phyloP scores from a whole-genome alignment of 164 flowering plant species.

The Paratinospora sagittata region DNA sequence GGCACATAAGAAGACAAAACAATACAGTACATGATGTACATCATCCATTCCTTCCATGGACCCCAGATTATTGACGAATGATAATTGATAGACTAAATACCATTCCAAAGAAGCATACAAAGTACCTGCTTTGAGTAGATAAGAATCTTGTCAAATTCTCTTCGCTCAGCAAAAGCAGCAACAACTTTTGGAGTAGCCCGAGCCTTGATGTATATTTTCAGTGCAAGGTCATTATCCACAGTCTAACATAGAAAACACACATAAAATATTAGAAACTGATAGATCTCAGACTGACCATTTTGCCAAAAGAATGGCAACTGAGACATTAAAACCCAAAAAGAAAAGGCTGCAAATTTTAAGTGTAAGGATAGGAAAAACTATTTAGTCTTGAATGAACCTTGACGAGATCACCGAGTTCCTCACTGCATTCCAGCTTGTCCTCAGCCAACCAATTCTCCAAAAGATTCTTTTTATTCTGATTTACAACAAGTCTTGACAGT shows the following conservation, averaged over 20 bases:
- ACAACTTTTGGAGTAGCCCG: slow-evolving; percentile 99
- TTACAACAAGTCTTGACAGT: slow-evolving; percentile 96
- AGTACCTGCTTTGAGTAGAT: slow-evolving; percentile 95
- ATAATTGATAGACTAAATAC: too few relatives aligned
- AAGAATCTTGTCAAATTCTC: slow-evolving; percentile 96
- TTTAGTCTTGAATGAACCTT: slow-evolving; percentile 47
- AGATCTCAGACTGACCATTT: too few relatives aligned
- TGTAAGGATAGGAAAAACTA: not conserved
- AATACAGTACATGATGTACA: too few relatives aligned
- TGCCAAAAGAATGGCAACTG: not conserved
- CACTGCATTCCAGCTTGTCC: slow-evolving; percentile 96
- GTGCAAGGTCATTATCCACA: slow-evolving; percentile 96
- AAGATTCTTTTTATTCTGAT: slow-evolving; percentile 94
- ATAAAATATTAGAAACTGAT: too few relatives aligned
- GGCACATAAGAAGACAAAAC: too few relatives aligned
- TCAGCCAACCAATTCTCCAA: slow-evolving; percentile 98
- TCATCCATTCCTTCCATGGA: too few relatives aligned
- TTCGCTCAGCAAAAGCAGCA: slow-evolving; percentile 98
- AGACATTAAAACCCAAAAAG: not conserved
- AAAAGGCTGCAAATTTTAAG: not conserved
- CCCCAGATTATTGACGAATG: too few relatives aligned
- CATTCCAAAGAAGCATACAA: too few relatives aligned
- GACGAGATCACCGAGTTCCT: slow-evolving; percentile 99
- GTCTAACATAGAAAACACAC: slow-evolving; percentile 43
- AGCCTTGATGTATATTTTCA: slow-evolving; percentile 96